Conservation (phyloP, 179 eudicot species). For the Heliamphora pulchella region DNA sequence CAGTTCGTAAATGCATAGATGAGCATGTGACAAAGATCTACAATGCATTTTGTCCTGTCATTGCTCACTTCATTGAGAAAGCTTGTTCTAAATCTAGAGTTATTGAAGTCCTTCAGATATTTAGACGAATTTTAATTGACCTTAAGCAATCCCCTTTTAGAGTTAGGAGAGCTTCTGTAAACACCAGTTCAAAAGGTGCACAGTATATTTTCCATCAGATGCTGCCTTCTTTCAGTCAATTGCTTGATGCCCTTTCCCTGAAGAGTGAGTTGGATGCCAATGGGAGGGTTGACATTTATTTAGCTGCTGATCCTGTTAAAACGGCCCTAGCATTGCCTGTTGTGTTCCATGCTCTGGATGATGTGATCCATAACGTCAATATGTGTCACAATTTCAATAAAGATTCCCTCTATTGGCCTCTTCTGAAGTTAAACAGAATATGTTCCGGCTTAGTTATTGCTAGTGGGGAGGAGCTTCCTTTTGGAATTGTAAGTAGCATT, state of each 20-base stretch:
- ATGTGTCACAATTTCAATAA: conserved; percentile 28
- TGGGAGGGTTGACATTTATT: conserved; percentile 39
- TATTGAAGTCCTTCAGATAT: conserved; percentile 40
- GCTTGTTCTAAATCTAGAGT: conserved; percentile 36
- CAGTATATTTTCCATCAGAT: conserved; percentile 33
- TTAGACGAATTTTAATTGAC: conserved; percentile 40
- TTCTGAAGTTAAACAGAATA: conserved; percentile 65
- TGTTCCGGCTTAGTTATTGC: conserved; percentile 77
- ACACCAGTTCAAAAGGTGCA: conserved; percentile 27
- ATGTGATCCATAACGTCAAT: conserved; percentile 44
- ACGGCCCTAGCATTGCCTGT: conserved; percentile 83
- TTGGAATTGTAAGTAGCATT: conserved; percentile 72
- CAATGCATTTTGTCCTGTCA: conserved; percentile 46
- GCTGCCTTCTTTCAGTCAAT: conserved; percentile 42
- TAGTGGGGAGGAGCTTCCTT: conserved; percentile 93
- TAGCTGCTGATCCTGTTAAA: conserved; percentile 75
- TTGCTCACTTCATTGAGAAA: conserved; percentile 40
- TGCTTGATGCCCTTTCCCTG: conserved; percentile 60
- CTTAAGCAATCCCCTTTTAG: conserved; percentile 62
- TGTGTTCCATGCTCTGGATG: conserved; percentile 75
- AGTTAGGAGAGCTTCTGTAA: conserved; percentile 45
- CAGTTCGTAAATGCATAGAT: conserved; percentile 75
- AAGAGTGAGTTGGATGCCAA: conserved; percentile 34
- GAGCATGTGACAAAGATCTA: conserved; percentile 79
- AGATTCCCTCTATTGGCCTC: conserved; percentile 52